Evolutionary conservation across 2,329 filamentous ascomycete species (phyloP).

Genomic region (Camptophora hylomeconis): DNA sequence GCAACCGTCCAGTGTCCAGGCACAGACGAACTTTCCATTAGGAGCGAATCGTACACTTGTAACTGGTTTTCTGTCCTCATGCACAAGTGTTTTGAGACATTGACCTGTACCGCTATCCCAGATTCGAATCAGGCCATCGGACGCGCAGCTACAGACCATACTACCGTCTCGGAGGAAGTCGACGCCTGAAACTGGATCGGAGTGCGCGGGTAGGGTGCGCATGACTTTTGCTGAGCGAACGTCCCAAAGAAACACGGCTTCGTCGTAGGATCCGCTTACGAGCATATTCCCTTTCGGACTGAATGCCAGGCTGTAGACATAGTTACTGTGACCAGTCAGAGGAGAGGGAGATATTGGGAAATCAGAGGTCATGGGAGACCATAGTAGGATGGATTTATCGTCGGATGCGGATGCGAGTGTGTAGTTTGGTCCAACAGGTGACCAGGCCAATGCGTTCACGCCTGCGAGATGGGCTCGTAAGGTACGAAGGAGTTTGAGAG

Average conservation of each 20-base stretch:
- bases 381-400: conserved; percentile 89
- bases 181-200: conserved; percentile 84
- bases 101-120: conserved; percentile 96
- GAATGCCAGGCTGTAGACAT: conserved; percentile 87
- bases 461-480: conserved; percentile 89
- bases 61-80: conserved; percentile 89
- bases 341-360: conserved; percentile 36
- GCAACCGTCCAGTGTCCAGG: conserved; percentile 81
- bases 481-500: conserved; percentile 66
- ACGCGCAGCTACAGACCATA: conserved; percentile 78
- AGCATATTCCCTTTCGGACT: conserved; percentile 98
- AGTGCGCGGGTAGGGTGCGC: conserved; percentile 84
- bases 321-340: conserved; percentile 84
- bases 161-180: conserved; percentile 90
- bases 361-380: conserved; percentile 55
- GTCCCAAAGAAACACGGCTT: conserved; percentile 95
- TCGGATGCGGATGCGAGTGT: conserved; percentile 85
- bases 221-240: conserved; percentile 77
- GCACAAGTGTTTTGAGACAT: conserved; percentile 84
- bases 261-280: conserved; percentile 88
- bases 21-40: conserved; percentile 85
- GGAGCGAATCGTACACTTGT: conserved; percentile 84
- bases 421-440: conserved; percentile 57
- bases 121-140: conserved; percentile 81
- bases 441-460: conserved; percentile 87